phyloP scores from a whole-genome alignment of 768 basidiomycete genomes.

The Phaeolepiota aurea region DNA sequence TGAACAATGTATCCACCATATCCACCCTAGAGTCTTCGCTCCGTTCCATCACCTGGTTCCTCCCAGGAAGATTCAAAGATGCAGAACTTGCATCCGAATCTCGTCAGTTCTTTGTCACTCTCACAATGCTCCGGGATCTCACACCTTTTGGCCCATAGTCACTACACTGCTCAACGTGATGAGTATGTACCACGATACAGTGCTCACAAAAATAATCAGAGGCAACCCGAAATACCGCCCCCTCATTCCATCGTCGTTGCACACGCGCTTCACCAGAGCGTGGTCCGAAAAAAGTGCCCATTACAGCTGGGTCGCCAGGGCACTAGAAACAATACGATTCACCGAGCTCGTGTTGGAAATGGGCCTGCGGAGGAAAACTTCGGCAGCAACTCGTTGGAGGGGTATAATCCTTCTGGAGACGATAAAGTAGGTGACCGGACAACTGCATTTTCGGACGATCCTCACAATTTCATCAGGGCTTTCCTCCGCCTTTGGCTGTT shows the following conservation, averaged over 20 bases:
- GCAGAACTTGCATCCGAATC: constrained; percentile 93
- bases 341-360: constrained; percentile 87
- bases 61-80: constrained; percentile 96
- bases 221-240: constrained; percentile 64
- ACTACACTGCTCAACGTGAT: constrained; percentile 81
- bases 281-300: constrained; percentile 63
- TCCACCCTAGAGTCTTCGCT: constrained; percentile 84
- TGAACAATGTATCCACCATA: constrained; percentile 81
- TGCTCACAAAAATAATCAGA: constrained; percentile 64
- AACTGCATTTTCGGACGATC: not conserved
- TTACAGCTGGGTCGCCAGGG: constrained; percentile 76
- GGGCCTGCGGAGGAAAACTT: constrained; percentile 66
- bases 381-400: constrained; percentile 62
- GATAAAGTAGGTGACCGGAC: constrained; percentile 80
- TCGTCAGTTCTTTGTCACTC: constrained; percentile 54
- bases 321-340: constrained; percentile 71
- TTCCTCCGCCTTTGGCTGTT: constrained; percentile 67
- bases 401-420: constrained; percentile 70
- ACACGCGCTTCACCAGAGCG: constrained; percentile 84
- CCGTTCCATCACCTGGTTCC: constrained; percentile 88
- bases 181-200: constrained; percentile 91
- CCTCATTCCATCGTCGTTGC: constrained; percentile 66
- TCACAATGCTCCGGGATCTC: constrained; percentile 5
- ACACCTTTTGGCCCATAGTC: constrained; percentile 39
- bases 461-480: constrained; percentile 38